Conservation (phyloP, 257 asterid genomes). For the Primulina huaijiensis region DNA sequence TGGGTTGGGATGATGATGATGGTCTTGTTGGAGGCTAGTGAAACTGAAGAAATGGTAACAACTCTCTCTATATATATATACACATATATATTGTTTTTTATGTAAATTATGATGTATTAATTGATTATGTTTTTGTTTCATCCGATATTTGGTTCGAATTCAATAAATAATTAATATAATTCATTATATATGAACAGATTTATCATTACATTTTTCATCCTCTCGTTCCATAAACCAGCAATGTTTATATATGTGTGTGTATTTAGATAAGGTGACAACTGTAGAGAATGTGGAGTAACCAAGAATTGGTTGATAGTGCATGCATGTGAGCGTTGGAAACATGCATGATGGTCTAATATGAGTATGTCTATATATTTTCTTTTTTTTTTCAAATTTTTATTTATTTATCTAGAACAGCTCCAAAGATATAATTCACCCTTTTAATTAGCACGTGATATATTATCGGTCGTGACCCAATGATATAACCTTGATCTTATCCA, state of each 20-base stretch:
- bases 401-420: too few relatives aligned
- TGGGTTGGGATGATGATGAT: constrained; percentile 40
- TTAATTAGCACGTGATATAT: neutral
- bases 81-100: too few relatives aligned
- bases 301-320: neutral
- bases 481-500: neutral
- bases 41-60: constrained; percentile 24
- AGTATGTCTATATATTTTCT: neutral
- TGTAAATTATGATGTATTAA: too few relatives aligned
- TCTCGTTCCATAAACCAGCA: too few relatives aligned
- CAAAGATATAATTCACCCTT: neutral
- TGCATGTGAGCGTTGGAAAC: neutral
- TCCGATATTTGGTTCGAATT: too few relatives aligned
- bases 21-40: constrained; percentile 40
- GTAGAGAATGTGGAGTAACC: neutral
- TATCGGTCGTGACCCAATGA: neutral
- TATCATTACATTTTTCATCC: too few relatives aligned
- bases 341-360: neutral
- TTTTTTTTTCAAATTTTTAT: neutral
- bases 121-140: too few relatives aligned
- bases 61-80: too few relatives aligned
- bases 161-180: too few relatives aligned
- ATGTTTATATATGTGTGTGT: too few relatives aligned
- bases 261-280: neutral
- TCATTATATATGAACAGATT: too few relatives aligned